These are phyloP conservation scores for Chloris gayana DNA, from an alignment of 176 grass and related monocot genomes.

Conservation along the genomic window DNA sequence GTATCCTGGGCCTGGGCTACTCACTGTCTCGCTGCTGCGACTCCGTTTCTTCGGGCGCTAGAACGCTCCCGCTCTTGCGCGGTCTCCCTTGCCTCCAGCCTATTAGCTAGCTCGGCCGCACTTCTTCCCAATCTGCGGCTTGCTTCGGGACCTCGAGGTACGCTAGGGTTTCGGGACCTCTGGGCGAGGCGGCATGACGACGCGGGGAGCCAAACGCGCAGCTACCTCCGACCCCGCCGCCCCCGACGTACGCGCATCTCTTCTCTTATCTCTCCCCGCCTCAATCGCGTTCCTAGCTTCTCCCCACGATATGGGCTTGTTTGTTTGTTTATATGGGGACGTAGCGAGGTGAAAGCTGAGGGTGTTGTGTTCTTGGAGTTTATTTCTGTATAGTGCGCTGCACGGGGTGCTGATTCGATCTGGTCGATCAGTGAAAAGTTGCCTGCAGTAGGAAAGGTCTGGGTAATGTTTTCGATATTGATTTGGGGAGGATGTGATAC, in stretches of 20 bases:
- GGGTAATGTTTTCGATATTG: background rate
- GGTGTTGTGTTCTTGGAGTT: background rate
- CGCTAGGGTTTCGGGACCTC: conserved; percentile 36
- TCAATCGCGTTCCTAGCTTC: background rate
- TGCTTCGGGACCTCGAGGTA: background rate
- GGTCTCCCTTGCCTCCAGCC: background rate
- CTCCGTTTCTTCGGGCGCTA: background rate
- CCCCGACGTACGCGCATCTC: conserved; percentile 38
- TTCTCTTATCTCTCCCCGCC: background rate
- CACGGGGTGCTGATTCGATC: background rate
- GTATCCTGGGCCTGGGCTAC: background rate
- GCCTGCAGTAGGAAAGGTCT: background rate
- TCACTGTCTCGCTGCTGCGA: background rate
- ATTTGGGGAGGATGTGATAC: background rate
- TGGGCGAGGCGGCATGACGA: conserved; percentile 27
- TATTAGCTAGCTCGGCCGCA: no score
- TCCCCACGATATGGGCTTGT: background rate
- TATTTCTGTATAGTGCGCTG: background rate
- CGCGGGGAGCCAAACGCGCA: conserved; percentile 62
- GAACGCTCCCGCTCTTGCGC: background rate
- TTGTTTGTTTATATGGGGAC: background rate
- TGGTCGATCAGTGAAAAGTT: background rate
- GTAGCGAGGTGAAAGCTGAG: background rate
- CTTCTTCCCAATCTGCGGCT: conserved; percentile 22
- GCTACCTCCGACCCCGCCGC: conserved; percentile 38